Evolutionary conservation across 2,329 filamentous ascomycete species (phyloP).

Genomic region (Pyricularia pennisetigena): DNA sequence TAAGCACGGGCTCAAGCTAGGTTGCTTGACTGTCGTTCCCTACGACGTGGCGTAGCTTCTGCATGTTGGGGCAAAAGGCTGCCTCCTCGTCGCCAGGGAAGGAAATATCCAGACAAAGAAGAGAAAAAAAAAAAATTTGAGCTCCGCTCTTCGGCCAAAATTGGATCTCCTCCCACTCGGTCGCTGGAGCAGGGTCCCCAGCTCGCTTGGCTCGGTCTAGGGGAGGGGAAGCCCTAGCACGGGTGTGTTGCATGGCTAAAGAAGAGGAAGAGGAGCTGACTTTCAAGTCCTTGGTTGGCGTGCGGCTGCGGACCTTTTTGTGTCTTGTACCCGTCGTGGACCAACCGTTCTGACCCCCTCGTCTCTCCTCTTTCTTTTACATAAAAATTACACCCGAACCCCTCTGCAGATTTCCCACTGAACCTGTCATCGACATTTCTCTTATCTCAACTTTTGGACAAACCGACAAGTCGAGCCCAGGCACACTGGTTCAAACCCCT

Average conservation of each 20-base stretch:
- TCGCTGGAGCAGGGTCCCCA: not conserved
- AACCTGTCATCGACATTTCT: slow-evolving; percentile 27
- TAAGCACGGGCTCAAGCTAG: not conserved
- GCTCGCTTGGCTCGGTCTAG: slow-evolving; percentile 1
- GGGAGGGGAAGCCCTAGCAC: slow-evolving; percentile 1
- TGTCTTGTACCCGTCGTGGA: not conserved
- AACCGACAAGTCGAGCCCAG: slow-evolving; percentile 4
- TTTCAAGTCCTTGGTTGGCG: not conserved
- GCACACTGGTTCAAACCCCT: slow-evolving; percentile 10
- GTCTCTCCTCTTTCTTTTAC: slow-evolving; percentile 31
- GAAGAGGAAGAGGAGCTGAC: not conserved
- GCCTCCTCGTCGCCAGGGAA: not conserved
- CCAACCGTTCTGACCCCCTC: slow-evolving; percentile 14
- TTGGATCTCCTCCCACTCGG: not conserved
- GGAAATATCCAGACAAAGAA: not conserved
- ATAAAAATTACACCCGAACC: slow-evolving; percentile 30
- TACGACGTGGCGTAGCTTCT: not conserved
- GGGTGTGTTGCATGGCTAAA: slow-evolving; percentile 2
- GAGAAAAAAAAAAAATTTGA: slow-evolving; percentile 9
- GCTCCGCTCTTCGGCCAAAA: slow-evolving; percentile 1
- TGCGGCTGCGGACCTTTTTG: not conserved
- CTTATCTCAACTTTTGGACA: slow-evolving; percentile 23
- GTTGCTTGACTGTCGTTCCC: not conserved
- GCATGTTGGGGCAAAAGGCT: not conserved
- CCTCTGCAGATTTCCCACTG: slow-evolving; percentile 26